These are phyloP conservation scores for Debaryomyces hansenii DNA, from an alignment of 805 yeast genomes.

Conservation along the genomic window DNA sequence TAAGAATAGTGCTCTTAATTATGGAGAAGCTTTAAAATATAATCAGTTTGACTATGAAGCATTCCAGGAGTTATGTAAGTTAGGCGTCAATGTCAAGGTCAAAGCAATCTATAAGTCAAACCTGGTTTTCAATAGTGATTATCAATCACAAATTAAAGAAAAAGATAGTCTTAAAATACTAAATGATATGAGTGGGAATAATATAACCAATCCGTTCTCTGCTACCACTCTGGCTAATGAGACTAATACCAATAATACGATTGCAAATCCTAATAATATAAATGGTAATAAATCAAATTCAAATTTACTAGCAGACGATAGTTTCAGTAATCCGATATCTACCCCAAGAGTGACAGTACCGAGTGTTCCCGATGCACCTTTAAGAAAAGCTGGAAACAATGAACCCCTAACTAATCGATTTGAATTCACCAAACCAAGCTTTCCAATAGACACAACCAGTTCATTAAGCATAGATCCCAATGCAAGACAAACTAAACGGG, in stretches of 20 bases:
- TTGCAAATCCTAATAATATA: background rate
- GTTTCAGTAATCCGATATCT: slow-evolving; percentile 23
- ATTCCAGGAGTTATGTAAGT: slow-evolving; percentile 66
- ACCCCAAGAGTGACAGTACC: slow-evolving; percentile 27
- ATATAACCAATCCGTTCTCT: slow-evolving; percentile 26
- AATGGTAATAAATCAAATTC: slow-evolving; percentile 4
- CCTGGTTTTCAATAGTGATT: slow-evolving; percentile 2
- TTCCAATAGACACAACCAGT: slow-evolving; percentile 14
- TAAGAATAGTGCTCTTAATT: slow-evolving; percentile 64
- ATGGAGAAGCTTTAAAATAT: slow-evolving; percentile 64
- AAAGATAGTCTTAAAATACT: background rate
- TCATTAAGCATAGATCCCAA: slow-evolving; percentile 6
- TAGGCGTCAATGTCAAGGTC: slow-evolving; percentile 70
- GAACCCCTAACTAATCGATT: slow-evolving; percentile 8
- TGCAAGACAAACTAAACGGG: slow-evolving; percentile 22
- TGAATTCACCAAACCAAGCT: slow-evolving; percentile 33
- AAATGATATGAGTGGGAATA: slow-evolving; percentile 7
- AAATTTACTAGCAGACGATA: slow-evolving; percentile 22
- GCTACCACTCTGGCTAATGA: slow-evolving; percentile 1
- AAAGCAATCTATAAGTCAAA: slow-evolving; percentile 48
- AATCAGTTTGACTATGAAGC: slow-evolving; percentile 90
- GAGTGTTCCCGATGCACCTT: slow-evolving; percentile 37
- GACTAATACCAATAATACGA: slow-evolving; percentile 2
- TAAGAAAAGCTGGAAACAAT: slow-evolving; percentile 22
- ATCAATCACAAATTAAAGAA: slow-evolving; percentile 1